Evolutionary conservation across 768 basidiomycete genomes (phyloP).

Genomic region (Tylopilus rubrobrunneus): DNA sequence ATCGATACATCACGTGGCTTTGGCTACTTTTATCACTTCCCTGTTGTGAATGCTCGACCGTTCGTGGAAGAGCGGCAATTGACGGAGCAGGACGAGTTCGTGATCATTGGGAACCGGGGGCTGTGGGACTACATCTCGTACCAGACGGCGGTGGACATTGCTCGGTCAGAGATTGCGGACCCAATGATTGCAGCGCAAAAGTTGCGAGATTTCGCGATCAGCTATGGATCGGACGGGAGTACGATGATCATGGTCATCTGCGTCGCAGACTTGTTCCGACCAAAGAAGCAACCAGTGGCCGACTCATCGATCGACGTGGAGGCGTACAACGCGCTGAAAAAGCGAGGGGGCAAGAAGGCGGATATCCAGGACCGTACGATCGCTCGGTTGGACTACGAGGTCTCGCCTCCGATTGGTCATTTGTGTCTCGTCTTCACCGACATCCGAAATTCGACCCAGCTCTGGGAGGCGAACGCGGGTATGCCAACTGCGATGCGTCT

Average conservation of each 20-base stretch:
- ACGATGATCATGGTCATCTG: conserved; percentile 98
- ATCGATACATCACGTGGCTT: conserved; percentile 90
- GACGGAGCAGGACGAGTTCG: conserved; percentile 86
- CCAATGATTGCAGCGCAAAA: conserved; percentile 95
- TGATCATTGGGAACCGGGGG: conserved; percentile 91
- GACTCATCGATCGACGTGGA: conserved; percentile 37
- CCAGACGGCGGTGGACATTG: conserved; percentile 96
- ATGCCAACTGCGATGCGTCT: conserved; percentile 92
- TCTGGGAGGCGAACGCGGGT: conserved; percentile 95
- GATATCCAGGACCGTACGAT: conserved; percentile 56
- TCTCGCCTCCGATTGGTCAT: conserved; percentile 80
- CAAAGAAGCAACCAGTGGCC: conserved; percentile 38
- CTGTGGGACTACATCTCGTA: conserved; percentile 93
- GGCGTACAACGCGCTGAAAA: conserved; percentile 25
- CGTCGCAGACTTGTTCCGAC: conserved; percentile 72
- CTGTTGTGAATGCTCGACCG: conserved; percentile 87
- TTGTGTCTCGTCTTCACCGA: conserved; percentile 96
- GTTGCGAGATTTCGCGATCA: conserved; percentile 92
- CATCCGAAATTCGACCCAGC: conserved; percentile 92
- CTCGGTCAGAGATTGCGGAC: conserved; percentile 61
- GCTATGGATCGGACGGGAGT: conserved; percentile 89
- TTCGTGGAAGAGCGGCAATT: conserved; percentile 68
- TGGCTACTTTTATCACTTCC: conserved; percentile 87
- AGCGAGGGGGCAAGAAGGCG: conserved; percentile 39
- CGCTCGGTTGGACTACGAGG: conserved; percentile 67